Conservation (phyloP, 2,329 filamentous ascomycete species). For the Colletotrichum kahawae region DNA sequence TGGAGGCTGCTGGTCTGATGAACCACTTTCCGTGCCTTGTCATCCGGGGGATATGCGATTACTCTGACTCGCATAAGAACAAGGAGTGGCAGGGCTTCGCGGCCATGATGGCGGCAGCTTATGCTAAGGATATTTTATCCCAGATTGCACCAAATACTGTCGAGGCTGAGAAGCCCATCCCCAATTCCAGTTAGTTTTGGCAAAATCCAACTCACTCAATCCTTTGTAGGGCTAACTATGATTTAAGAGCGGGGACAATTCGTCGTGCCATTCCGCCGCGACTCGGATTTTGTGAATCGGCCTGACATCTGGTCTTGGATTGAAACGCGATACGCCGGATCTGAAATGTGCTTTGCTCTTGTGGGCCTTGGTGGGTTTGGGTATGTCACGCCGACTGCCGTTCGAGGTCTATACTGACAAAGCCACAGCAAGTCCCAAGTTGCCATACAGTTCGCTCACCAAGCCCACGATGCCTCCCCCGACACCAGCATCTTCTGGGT, state of each 20-base stretch:
- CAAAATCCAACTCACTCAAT: not conserved
- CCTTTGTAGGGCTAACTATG: not conserved
- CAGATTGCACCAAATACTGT: not conserved
- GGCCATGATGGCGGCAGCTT: not conserved
- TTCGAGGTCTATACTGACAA: not conserved
- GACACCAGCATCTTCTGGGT: constrained; percentile 23
- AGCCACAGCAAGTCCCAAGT: constrained; percentile 23
- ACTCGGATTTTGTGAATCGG: constrained; percentile 20
- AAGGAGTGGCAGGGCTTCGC: not conserved
- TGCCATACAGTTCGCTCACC: constrained; percentile 22
- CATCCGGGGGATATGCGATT: not conserved
- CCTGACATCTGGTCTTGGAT: constrained; percentile 11
- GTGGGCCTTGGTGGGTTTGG: constrained; percentile 22
- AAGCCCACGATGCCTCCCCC: not conserved
- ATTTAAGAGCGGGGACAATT: not conserved
- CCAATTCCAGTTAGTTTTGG: not conserved
- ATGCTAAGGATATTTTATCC: not conserved
- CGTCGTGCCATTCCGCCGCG: constrained; percentile 16
- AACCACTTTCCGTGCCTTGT: not conserved
- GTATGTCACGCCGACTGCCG: not conserved
- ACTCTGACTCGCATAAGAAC: not conserved
- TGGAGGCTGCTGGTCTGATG: not conserved
- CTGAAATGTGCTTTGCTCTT: not conserved
- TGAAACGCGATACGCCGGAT: not conserved
- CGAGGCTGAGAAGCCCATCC: not conserved